Conservation (phyloP, 352 stramenopile genomes). For the Plasmopara halstedii region DNA sequence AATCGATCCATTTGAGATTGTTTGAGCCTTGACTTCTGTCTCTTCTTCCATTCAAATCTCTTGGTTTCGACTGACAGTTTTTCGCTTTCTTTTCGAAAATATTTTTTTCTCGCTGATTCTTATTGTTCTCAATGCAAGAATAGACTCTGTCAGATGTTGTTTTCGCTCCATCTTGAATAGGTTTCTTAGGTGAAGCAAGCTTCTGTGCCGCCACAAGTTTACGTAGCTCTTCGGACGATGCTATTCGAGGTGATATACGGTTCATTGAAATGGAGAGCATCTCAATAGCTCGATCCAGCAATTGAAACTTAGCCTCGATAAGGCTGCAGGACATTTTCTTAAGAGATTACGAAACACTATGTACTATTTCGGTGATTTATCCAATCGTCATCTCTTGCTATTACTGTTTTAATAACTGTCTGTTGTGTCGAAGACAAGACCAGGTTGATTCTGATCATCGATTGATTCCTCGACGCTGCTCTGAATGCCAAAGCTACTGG, state of each 20-base stretch:
- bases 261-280: conserved; percentile 29
- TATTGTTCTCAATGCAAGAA: too few species aligned
- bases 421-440: conserved; percentile 28
- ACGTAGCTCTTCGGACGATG: conserved; percentile 42
- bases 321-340: conserved; percentile 47
- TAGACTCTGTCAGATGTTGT: too few species aligned
- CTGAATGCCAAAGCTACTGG: conserved; percentile 20
- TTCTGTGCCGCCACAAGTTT: too few species aligned
- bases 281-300: conserved; percentile 44
- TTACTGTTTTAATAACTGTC: conserved; percentile 1
- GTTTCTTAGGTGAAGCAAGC: too few species aligned
- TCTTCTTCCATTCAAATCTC: too few species aligned
- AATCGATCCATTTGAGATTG: too few species aligned
- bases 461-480: conserved; percentile 13
- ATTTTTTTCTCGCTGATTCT: too few species aligned
- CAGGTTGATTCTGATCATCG: conserved; percentile 4
- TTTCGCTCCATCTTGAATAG: too few species aligned
- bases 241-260: conserved; percentile 15
- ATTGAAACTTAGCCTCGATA: conserved; percentile 61
- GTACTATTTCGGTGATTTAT: conserved; percentile 13
- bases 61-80: too few species aligned
- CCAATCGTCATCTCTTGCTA: conserved; percentile 4
- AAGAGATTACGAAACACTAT: neutral
- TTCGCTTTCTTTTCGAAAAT: too few species aligned
- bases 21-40: too few species aligned